Evolutionary conservation across 495 filamentous ascomycete species (phyloP), one percentile per base, ranked within the genome.

Genomic region (Aspergillus wentii): DNA sequence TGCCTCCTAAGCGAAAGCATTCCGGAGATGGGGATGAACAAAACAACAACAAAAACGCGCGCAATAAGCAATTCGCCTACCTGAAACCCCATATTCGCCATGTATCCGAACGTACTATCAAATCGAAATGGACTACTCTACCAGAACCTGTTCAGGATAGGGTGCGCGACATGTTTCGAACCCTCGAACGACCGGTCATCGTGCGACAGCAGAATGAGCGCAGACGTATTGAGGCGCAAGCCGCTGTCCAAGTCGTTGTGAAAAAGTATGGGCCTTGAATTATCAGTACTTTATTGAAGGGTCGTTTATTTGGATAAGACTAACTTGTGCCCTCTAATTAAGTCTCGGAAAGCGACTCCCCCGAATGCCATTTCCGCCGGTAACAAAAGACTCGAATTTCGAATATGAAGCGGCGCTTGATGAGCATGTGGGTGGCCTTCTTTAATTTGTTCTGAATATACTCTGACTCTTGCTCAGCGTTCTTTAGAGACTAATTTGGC

Each of bases 331-430:
- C 15, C 25, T 5, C 18, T 38, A 10, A 17, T 29, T 35, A 30
- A 71, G 65, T 38, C 56, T 80, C 27, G 66, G 56, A 32, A 69
- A 62, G 41, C 60, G 68, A 27, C 51, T 82, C 10, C 73, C 75
- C 18, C 64, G 69, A 28, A 74, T 79, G 64, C 76, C 76, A 20
- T 80, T 85, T 41, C 80, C 80, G 3, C 74, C 69, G 6, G 58
- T 67, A 29, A 69, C 75, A 4, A 74, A 70, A 40, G 77, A 76
- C 21, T 57, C 67, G 0, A 62, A 72, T 43, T 83, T 85, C 45
- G 74, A 83, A 46, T 74, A 75, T 38, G 78, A 82, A 36, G 68
- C 68, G 44, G 68, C 78, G 15, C 46, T 78, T 8, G 72, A 78
- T 55, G 69, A 74, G 43, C 78, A 78, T 49, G 75, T 74, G 54